phyloP scores from a whole-genome alignment of 1,284 basidiomycete genomes.

The Amylostereum chailletii region DNA sequence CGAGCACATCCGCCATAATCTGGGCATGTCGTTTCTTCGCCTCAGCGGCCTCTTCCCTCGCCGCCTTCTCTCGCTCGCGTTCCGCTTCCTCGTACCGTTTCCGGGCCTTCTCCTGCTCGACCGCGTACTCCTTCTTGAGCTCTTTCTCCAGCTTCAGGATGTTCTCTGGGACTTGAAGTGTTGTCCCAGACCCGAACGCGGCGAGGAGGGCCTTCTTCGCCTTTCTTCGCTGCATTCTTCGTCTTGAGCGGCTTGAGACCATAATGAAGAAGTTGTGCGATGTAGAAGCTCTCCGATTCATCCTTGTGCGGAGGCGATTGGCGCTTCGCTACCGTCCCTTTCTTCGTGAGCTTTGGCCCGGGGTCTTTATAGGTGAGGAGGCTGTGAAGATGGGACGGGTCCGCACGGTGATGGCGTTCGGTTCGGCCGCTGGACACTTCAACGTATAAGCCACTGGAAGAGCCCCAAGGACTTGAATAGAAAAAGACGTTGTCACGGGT shows the following conservation, averaged over 20 bases:
- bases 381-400: constrained; percentile 12
- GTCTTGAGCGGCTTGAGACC: constrained; percentile 16
- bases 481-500: not conserved
- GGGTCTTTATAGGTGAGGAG: constrained; percentile 19
- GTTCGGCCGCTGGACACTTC: too few relatives aligned
- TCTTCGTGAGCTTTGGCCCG: constrained; percentile 16
- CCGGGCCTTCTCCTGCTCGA: not conserved
- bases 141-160: constrained; percentile 12
- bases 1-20: not conserved
- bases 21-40: not conserved
- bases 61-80: not conserved
- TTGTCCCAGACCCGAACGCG: constrained; percentile 11
- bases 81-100: not conserved
- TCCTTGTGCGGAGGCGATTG: constrained; percentile 18
- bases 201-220: constrained; percentile 16
- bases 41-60: not conserved
- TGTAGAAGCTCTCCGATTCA: constrained; percentile 16
- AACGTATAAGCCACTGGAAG: too few relatives aligned
- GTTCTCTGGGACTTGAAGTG: constrained; percentile 11
- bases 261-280: constrained; percentile 17
- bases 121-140: constrained; percentile 7
- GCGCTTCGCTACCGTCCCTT: constrained; percentile 16
- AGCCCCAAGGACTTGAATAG: not conserved
- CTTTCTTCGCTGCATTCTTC: constrained; percentile 18
- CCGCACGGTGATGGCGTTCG: constrained; percentile 11